Evolutionary conservation across 2,329 filamentous ascomycete genomes (phyloP).

Genomic region (Juglanconis sp.): DNA sequence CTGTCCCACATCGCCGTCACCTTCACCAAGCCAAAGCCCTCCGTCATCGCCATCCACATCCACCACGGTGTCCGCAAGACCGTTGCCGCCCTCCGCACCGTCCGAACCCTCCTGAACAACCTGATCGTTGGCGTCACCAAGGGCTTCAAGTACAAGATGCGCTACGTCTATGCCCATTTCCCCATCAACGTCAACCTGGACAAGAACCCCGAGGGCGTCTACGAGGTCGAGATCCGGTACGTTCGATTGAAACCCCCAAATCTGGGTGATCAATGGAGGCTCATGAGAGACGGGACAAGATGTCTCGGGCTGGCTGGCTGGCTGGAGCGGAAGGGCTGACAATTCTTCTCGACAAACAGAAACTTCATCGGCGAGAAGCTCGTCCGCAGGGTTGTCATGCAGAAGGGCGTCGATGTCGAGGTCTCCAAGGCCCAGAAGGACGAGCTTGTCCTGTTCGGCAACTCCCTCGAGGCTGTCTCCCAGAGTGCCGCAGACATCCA

Average conservation of each 20-base stretch:
- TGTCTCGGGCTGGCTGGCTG: not conserved
- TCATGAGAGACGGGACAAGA: not conserved
- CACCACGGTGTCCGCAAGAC: constrained; percentile 99
- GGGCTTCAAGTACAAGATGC: constrained; percentile 99
- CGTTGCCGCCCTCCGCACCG: constrained; percentile 95
- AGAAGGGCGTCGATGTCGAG: constrained; percentile 84
- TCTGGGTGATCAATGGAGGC: not conserved
- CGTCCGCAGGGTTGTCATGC: constrained; percentile 87
- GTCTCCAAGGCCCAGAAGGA: constrained; percentile 93
- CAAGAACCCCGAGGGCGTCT: constrained; percentile 85
- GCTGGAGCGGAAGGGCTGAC: constrained; percentile 6
- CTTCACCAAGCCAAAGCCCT: constrained; percentile 84
- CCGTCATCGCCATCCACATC: constrained; percentile 92
- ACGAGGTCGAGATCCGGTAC: constrained; percentile 95
- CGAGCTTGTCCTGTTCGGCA: constrained; percentile 88
- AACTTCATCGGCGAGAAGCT: constrained; percentile 99
- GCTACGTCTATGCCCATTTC: constrained; percentile 99
- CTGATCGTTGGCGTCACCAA: constrained; percentile 97
- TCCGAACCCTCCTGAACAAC: constrained; percentile 98
- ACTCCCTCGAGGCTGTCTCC: constrained; percentile 95
- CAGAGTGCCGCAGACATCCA: constrained; percentile 99
- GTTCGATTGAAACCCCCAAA: constrained; percentile 29
- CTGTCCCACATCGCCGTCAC: constrained; percentile 94
- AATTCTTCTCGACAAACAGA: constrained; percentile 40
- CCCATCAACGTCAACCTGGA: constrained; percentile 99